Evolutionary conservation across 2,329 filamentous ascomycete species (phyloP), one percentile per base, ranked within the genome.

Genomic region (Pseudogymnoascus sp.): DNA sequence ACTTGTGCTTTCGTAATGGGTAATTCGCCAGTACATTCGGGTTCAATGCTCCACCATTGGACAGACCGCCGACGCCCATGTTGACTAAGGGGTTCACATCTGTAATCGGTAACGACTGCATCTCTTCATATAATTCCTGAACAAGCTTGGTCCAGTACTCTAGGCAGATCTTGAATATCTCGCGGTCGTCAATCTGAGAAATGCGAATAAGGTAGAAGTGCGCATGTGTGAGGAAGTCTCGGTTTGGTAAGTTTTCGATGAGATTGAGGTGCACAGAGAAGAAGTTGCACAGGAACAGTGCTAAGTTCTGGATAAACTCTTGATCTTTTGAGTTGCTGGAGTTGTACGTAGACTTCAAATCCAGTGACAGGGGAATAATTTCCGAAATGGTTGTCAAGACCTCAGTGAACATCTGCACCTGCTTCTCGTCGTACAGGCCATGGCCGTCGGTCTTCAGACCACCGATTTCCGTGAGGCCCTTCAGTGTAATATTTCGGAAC

Each of bases 91-190:
- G 92, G 74, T 96, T 97, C 70, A 94, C 81, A 70, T 99, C 94
- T 61, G 90, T 92, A 69, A 97, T 90, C 6, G 94, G 95, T 2
- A 97, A 85, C 67, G 92, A 85, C 76, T 99, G 94, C 92, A 97
- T 97, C 79, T 99, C 94, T 74, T 99, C 94, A 74, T 97, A 99
- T 21, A 99, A 84, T 76, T 97, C 94, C 72, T 96, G 93, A 5
- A 99, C 95, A 60, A 97, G 83, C 77, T 97, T 97, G 38, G 95
- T 94, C 94, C 94, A 99, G 79, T 99, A 99, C 75, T 99, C 95
- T 66, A 99, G 81, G 74, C 91, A 96, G 72, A 99, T 99, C 82
- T 99, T 99, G 85, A 99, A 99, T 67, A 99, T 96, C 75, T 99
- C 94, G 62, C 94, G 88, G 73, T 99, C 95, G 69, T 99, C 94